Evolutionary conservation across 768 basidiomycete genomes (phyloP), one percentile per base, ranked within the genome.

Genomic region (Xanthoconium purpureum): DNA sequence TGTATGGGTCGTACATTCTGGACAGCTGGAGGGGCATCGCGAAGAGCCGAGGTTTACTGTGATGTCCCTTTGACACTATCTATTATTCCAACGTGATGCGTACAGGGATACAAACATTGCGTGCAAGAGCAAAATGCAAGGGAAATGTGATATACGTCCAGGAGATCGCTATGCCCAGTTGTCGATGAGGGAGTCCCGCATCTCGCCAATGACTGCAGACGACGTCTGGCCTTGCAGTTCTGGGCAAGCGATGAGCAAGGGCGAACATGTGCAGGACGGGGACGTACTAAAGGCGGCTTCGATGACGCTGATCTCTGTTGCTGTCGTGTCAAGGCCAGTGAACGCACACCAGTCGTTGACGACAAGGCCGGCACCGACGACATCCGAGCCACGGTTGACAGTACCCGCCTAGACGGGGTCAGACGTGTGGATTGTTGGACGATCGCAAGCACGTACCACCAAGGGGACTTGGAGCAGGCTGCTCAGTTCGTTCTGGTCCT

Each of bases 331-430:
- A 30, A 97, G 80, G 36, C 97, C 97, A n/a, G 94, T 94, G 75
- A 98, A 98, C 11, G 97, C 97, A 76, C 91, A 93, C 97, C 97
- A 98, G 71, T 98, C 97, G 67, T 99, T 99, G 55, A 98, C 97
- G 54, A 99, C 94, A 35, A 98, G 80, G 32, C 97, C 97, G 10
- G 96, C 97, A 32, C 97, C 97, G 61, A 99, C 87, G 37, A 98
- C 94, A 66, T 98, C 97, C 46, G 94, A 97, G 66, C 97, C 97
- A 69, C 97, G 88, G 74, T 98, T 99, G 57, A 99, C 94, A 4
- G 97, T 98, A 24, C 97, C 97, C 49, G 97, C 94, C 94, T 96
- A 18, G 13, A 59, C 5, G 47, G 5, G 8, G 36, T 57, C 37
- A 63, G 56, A 52, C 14, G 13, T 11, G 33, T 3, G 14, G 6